Evolutionary conservation across 768 basidiomycete species (phyloP), one percentile per base, ranked within the genome.

Genomic region (Tricholoma flavovirens): DNA sequence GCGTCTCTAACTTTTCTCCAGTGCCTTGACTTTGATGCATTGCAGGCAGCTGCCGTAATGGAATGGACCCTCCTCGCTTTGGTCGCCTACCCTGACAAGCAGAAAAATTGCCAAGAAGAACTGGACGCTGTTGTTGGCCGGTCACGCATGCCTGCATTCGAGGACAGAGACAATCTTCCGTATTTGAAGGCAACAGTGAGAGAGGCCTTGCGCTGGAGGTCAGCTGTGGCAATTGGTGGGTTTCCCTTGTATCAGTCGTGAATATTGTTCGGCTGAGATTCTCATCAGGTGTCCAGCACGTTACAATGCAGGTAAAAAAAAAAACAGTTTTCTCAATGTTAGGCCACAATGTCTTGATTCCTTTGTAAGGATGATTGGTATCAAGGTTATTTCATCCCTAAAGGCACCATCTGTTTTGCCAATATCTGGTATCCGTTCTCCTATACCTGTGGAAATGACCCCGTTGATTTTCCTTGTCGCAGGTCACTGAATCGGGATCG

Each of bases 51-150:
- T 17, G n/a, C 49, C 30, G 49, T 22, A 33, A 19, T 51, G 30
- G 49, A 33, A 15, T 51, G 50, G 32, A 21, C 22, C 17, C 10
- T 51, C 10, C 50, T 51, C 15, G 50, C 32, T 21, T 21, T 51
- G 14, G 50, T 22, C 22, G 36, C 32, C 32, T 59, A 70, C 52
- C 73, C 71, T 2, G 68, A 70, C 1, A 62, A 68, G 3, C 71
- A 70, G 57, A 50, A 51, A n/a, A 64, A 60, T 38, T 73, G 71
- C 0, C 70, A 70, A 50, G 64, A 56, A 10, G 73, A 75, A 52
- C 45, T 76, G 11, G 69, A 72, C 51, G 17, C 51, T 3, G 69
- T 71, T 2, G 53, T 73, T 6, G 70, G 70, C 0, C 48, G 49
- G 5, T 61, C 60, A 15, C 56, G 69, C 1, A 59, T 76, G 14